Evolutionary conservation across 176 grass and related monocot genomes (phyloP).

Genomic region (Triticum aestivum): DNA sequence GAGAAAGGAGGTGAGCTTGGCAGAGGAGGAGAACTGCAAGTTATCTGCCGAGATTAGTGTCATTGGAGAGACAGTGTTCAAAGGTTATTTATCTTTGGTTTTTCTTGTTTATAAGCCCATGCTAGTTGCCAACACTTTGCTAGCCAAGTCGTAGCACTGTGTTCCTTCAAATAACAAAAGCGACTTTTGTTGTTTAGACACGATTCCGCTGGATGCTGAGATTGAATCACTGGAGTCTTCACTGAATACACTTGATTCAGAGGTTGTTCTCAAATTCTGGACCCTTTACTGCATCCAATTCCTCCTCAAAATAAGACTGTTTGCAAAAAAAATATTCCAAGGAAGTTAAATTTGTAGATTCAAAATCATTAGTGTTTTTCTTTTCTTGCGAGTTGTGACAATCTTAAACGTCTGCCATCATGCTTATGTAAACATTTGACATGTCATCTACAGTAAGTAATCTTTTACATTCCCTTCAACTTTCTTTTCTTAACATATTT

Average conservation of each 20-base stretch:
- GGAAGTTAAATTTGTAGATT: not conserved
- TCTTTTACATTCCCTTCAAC: not conserved
- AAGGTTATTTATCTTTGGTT: constrained; percentile 39
- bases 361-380: not conserved
- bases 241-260: constrained; percentile 37
- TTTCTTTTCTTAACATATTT: constrained; percentile 16
- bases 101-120: constrained; percentile 12
- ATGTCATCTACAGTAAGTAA: not conserved
- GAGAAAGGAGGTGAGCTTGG: constrained; percentile 47
- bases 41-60: constrained; percentile 43
- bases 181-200: constrained; percentile 38
- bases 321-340: not conserved
- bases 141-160: not conserved
- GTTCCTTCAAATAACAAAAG: not conserved
- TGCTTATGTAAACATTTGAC: constrained; percentile 25
- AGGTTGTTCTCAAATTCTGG: constrained; percentile 38
- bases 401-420: not conserved
- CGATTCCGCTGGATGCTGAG: constrained; percentile 49
- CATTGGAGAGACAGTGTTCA: constrained; percentile 27
- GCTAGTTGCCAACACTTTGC: not conserved
- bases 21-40: constrained; percentile 45
- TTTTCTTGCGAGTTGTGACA: not conserved
- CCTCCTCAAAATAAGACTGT: not conserved
- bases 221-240: constrained; percentile 59
- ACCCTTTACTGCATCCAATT: not conserved